Evolutionary conservation across 257 asterid species (phyloP).

Genomic region (Fraxinus americana): DNA sequence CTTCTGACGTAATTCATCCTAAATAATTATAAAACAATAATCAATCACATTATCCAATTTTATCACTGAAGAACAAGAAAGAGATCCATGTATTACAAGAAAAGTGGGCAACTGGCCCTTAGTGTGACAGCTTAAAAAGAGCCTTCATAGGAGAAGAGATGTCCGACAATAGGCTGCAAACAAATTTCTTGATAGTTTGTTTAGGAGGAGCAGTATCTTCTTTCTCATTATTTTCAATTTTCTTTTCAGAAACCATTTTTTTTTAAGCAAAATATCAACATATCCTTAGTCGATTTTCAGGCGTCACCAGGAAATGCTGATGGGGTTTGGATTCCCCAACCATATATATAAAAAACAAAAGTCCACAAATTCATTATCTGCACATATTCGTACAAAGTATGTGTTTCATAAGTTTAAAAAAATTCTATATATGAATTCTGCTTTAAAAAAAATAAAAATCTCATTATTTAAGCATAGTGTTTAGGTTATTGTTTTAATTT

Average conservation of each 20-base stretch:
- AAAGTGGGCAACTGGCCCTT: background rate
- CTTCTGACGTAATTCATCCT: slow-evolving; percentile 94
- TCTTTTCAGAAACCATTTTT: slow-evolving; percentile 9
- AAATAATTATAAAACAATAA: slow-evolving; percentile 26
- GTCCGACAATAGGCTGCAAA: background rate
- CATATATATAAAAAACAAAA: too few relatives aligned
- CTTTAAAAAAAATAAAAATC: background rate
- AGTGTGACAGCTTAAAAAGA: background rate
- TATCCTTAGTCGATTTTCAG: too few relatives aligned
- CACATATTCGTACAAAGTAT: background rate
- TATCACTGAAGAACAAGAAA: slow-evolving; percentile 18
- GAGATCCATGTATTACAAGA: background rate
- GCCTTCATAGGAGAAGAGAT: background rate
- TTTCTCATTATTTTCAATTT: slow-evolving; percentile 15
- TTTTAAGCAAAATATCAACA: too few relatives aligned
- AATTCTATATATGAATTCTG: background rate
- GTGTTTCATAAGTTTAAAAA: slow-evolving; percentile 1
- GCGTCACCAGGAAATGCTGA: too few relatives aligned
- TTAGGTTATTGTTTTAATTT: background rate
- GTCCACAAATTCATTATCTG: background rate
- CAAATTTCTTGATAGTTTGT: slow-evolving; percentile 4
- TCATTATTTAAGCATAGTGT: background rate
- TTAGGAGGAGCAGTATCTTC: slow-evolving; percentile 18
- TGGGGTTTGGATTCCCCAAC: too few relatives aligned
- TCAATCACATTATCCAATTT: slow-evolving; percentile 9